Evolutionary conservation across 2,329 filamentous ascomycete species (phyloP).

Genomic region (Xenosphaeropsis pyriputrescens): DNA sequence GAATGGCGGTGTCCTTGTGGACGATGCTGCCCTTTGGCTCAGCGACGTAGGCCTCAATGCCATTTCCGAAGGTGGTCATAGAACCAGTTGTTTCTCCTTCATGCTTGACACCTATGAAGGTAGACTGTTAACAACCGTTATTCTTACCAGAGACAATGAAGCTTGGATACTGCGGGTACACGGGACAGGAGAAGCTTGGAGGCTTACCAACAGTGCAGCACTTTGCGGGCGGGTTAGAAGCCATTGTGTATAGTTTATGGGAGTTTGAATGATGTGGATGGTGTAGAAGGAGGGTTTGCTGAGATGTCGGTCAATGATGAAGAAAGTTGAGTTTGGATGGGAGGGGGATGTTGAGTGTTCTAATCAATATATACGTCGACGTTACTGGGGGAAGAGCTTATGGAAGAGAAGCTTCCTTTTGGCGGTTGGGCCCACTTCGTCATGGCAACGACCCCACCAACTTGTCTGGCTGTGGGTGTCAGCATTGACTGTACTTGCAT

Average conservation of each 20-base stretch:
- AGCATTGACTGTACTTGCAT: too few species aligned
- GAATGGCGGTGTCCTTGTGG: slow-evolving; percentile 20
- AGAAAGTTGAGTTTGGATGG: too few species aligned
- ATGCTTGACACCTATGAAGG: slow-evolving; percentile 4
- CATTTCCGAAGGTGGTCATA: slow-evolving; percentile 11
- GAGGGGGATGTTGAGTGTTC: too few species aligned
- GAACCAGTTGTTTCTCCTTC: slow-evolving; percentile 14
- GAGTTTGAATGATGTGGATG: too few species aligned
- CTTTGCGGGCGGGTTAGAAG: slow-evolving; percentile 16
- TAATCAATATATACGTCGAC: too few species aligned
- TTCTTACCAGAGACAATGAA: neutral
- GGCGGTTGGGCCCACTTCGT: too few species aligned
- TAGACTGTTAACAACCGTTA: neutral
- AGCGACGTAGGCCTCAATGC: slow-evolving; percentile 17
- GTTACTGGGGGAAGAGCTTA: too few species aligned
- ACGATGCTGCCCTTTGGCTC: slow-evolving; percentile 13
- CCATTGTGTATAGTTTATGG: slow-evolving; percentile 9
- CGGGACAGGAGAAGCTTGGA: too few species aligned
- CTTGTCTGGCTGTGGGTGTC: too few species aligned
- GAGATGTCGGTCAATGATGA: too few species aligned
- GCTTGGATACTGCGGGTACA: neutral
- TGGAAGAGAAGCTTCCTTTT: neutral
- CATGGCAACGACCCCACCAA: too few species aligned
- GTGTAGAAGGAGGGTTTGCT: too few species aligned
- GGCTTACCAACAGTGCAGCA: slow-evolving; percentile 16